phyloP scores from a whole-genome alignment of 495 filamentous ascomycete species.

The Aspergillus baeticus region DNA sequence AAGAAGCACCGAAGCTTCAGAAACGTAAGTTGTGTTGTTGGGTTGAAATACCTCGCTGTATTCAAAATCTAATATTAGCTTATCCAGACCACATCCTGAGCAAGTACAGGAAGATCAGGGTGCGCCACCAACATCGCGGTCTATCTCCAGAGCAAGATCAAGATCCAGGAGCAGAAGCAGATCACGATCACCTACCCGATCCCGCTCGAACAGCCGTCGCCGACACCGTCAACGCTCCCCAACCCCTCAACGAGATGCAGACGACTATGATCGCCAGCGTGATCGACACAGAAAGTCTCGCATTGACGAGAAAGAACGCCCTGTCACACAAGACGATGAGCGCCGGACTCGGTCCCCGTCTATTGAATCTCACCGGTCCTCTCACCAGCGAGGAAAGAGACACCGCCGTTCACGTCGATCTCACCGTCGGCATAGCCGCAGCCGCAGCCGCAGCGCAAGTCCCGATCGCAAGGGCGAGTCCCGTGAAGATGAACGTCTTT shows the following conservation, averaged over 20 bases:
- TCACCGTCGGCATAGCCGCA: constrained; percentile 43
- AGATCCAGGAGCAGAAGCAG: constrained; percentile 33
- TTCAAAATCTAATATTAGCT: not conserved
- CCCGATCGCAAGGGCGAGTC: constrained; percentile 28
- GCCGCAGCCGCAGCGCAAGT: constrained; percentile 26
- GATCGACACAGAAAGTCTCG: constrained; percentile 45
- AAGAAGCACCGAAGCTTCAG: constrained; percentile 24
- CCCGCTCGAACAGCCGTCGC: constrained; percentile 53
- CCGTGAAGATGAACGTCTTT: constrained; percentile 25
- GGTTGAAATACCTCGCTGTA: not conserved
- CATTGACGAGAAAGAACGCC: constrained; percentile 49
- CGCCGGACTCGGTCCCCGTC: constrained; percentile 53
- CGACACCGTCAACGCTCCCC: constrained; percentile 58
- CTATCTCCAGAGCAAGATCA: constrained; percentile 31
- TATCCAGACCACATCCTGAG: constrained; percentile 20
- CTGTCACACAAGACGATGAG: constrained; percentile 36
- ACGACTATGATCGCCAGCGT: constrained; percentile 45
- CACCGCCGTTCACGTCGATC: constrained; percentile 30
- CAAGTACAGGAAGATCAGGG: constrained; percentile 26
- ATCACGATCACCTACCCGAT: constrained; percentile 36
- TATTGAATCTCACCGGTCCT: constrained; percentile 49
- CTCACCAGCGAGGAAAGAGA: constrained; percentile 47
- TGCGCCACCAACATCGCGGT: constrained; percentile 32
- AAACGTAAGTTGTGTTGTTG: constrained; percentile 39
- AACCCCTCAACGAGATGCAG: constrained; percentile 46